Percentiles rank a stretch among this genome's conserved stretches.
These are phyloP conservation scores for Basidiobolus meristosporus DNA, from an alignment of 371 early-diverging fungal genomes.

Conservation along the genomic window DNA sequence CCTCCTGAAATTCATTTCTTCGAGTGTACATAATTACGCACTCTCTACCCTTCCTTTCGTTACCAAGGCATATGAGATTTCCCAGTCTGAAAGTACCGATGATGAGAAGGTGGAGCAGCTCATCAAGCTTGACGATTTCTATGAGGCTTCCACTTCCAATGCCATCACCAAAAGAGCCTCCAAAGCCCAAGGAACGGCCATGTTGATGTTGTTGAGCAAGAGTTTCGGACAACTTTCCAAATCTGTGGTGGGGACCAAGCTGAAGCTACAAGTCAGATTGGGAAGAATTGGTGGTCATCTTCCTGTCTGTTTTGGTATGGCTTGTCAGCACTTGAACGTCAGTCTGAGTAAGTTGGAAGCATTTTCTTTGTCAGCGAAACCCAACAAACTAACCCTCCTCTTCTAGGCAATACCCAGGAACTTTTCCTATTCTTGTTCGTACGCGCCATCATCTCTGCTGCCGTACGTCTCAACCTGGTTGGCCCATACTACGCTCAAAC, in stretches of 20 bases:
- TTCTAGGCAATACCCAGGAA: slow-evolving; percentile 38
- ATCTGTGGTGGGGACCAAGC: slow-evolving; percentile 1
- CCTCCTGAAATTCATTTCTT: slow-evolving; percentile 19
- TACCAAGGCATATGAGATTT: slow-evolving; percentile 26
- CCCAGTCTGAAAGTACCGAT: neutral
- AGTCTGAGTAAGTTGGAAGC: slow-evolving; percentile 17
- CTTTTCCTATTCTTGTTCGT: slow-evolving; percentile 67
- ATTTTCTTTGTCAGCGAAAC: neutral
- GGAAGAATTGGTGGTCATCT: slow-evolving; percentile 41
- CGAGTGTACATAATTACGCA: slow-evolving; percentile 40
- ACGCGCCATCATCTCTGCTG: slow-evolving; percentile 65
- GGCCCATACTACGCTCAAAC: slow-evolving; percentile 80
- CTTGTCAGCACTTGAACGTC: slow-evolving; percentile 32
- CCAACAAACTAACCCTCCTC: neutral
- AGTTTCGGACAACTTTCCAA: slow-evolving; percentile 16
- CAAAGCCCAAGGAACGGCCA: slow-evolving; percentile 47
- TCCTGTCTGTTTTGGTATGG: slow-evolving; percentile 44
- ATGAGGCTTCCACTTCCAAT: slow-evolving; percentile 33
- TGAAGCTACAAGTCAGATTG: neutral
- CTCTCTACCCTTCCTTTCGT: slow-evolving; percentile 47
- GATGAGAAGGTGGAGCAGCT: slow-evolving; percentile 12
- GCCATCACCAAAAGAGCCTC: slow-evolving; percentile 45
- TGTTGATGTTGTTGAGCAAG: slow-evolving; percentile 34
- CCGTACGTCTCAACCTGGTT: slow-evolving; percentile 69
- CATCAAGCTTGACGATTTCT: slow-evolving; percentile 16